These are phyloP conservation scores for Pythium apleroticum DNA, from an alignment of 352 stramenopile genomes.

Conservation along the genomic window DNA sequence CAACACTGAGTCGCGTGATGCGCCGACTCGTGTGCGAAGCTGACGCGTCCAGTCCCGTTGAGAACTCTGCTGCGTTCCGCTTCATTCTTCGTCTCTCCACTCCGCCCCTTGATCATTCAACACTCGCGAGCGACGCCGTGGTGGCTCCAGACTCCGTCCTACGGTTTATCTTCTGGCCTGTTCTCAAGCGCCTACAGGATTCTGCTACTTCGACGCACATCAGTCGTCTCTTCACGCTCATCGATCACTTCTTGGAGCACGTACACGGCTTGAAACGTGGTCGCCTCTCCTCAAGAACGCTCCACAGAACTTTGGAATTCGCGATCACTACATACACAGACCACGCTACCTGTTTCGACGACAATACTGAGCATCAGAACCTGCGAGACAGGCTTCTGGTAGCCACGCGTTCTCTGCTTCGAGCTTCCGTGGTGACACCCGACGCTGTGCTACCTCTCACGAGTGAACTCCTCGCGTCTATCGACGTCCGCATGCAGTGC, in stretches of 20 bases:
- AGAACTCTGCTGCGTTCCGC: background rate
- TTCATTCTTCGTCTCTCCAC: slow-evolving; percentile 11
- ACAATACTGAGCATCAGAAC: background rate
- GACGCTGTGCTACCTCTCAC: background rate
- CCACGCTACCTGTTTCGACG: background rate
- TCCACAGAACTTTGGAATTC: background rate
- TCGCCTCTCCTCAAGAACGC: background rate
- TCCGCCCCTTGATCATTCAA: background rate
- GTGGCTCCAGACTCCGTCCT: background rate
- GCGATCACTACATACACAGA: background rate
- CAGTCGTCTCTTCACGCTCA: background rate
- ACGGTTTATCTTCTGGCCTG: background rate
- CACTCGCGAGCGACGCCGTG: background rate
- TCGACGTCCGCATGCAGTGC: background rate
- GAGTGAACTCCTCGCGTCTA: background rate
- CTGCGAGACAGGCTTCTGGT: background rate
- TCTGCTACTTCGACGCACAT: background rate
- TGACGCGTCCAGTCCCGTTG: background rate
- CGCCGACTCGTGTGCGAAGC: background rate
- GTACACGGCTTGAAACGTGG: background rate
- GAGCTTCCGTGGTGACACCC: background rate
- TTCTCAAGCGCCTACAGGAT: background rate
- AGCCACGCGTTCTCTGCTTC: background rate
- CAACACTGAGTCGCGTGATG: background rate
- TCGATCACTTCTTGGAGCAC: background rate